Conservation (phyloP, 2,329 filamentous ascomycete species). For the Cytospora piceicola region DNA sequence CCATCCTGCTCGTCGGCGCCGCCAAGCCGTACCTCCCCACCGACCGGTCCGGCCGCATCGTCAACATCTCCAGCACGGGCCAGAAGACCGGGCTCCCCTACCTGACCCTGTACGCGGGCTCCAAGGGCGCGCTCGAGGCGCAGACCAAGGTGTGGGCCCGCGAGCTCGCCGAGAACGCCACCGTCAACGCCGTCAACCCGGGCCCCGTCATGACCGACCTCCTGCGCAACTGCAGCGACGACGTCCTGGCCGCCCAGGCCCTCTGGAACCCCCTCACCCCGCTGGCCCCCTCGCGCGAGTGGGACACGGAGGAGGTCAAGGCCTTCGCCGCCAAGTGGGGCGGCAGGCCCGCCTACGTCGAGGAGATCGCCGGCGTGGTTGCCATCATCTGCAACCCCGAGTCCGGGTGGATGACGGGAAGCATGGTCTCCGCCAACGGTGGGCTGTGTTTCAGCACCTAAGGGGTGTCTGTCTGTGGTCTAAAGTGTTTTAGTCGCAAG, state of each 20-base stretch:
- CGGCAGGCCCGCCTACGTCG: slow-evolving; percentile 60
- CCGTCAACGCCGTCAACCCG: slow-evolving; percentile 64
- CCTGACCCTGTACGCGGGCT: slow-evolving; percentile 64
- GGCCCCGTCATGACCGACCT: slow-evolving; percentile 53
- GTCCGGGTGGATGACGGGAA: slow-evolving; percentile 34
- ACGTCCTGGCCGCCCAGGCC: slow-evolving; percentile 45
- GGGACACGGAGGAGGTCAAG: slow-evolving; percentile 38
- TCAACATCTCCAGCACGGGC: slow-evolving; percentile 60
- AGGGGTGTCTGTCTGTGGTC: too few species aligned
- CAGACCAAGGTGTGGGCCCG: slow-evolving; percentile 66
- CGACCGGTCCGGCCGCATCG: slow-evolving; percentile 61
- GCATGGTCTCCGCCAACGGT: slow-evolving; percentile 33
- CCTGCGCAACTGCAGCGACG: slow-evolving; percentile 58
- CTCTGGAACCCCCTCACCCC: slow-evolving; percentile 53
- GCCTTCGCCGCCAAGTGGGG: slow-evolving; percentile 54
- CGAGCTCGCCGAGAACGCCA: slow-evolving; percentile 60
- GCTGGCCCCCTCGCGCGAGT: slow-evolving; percentile 44
- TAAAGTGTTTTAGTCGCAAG: not conserved
- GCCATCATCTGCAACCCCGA: slow-evolving; percentile 33
- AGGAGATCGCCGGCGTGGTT: slow-evolving; percentile 37
- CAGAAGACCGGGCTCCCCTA: slow-evolving; percentile 56
- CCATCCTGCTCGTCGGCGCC: slow-evolving; percentile 59
- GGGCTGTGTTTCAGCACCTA: slow-evolving; percentile 29
- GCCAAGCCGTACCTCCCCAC: slow-evolving; percentile 58
- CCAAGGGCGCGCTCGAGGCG: slow-evolving; percentile 63